These are phyloP conservation scores for Lithospermum erythrorhizon DNA, from an alignment of 257 asterid species.

Conservation along the genomic window DNA sequence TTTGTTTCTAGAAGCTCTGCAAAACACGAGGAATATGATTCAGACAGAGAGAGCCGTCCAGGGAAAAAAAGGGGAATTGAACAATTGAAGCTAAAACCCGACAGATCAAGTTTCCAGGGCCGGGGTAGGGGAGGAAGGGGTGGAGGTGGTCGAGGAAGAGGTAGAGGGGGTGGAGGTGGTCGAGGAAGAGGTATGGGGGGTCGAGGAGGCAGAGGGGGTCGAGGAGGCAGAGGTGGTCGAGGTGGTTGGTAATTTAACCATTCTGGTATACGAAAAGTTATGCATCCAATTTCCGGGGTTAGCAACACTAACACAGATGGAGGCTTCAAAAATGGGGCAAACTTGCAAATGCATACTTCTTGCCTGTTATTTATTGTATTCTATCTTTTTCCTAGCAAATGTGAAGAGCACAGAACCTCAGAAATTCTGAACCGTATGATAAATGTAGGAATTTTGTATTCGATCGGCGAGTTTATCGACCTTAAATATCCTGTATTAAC, in stretches of 20 bases:
- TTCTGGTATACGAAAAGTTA: not conserved
- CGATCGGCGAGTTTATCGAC: too few species aligned
- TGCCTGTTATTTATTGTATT: too few species aligned
- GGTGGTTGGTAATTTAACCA: not conserved
- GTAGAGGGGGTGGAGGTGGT: conserved; percentile 30
- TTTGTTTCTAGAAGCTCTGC: conserved; percentile 56
- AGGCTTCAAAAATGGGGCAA: conserved; percentile 42
- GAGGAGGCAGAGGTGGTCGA: not conserved
- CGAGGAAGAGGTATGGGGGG: conserved; percentile 10
- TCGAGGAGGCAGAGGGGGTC: not conserved
- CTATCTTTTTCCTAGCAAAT: too few species aligned
- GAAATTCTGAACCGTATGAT: too few species aligned
- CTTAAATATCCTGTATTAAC: too few species aligned
- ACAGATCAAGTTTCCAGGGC: conserved; percentile 32
- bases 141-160: conserved; percentile 29
- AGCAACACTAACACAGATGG: not conserved
- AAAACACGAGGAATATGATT: conserved; percentile 47
- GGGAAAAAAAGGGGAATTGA: conserved; percentile 64
- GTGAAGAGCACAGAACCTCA: too few species aligned
- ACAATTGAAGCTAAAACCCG: conserved; percentile 46
- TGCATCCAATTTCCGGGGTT: not conserved
- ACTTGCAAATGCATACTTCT: conserved; percentile 14
- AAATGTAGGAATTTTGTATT: too few species aligned
- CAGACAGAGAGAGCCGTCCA: conserved; percentile 29
- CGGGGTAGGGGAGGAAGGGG: conserved; percentile 37